phyloP scores from a whole-genome alignment of 192 early-diverging fungal species.

The Ambispora gerdemannii region DNA sequence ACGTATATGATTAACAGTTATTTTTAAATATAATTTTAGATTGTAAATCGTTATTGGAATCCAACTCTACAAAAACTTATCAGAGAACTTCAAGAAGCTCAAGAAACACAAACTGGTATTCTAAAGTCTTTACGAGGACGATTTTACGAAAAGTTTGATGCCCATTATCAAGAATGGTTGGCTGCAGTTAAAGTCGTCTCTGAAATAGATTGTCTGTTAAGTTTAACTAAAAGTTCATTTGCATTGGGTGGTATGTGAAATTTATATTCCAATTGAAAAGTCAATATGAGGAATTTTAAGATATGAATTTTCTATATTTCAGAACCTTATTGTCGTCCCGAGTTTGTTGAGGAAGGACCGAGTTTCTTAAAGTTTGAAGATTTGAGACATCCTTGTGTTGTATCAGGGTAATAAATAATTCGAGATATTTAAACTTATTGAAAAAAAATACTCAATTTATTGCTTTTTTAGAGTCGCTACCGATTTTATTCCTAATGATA shows the following conservation, averaged over 20 bases:
- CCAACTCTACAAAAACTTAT: slow-evolving; percentile 61
- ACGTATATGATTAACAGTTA: no score
- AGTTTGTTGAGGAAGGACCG: slow-evolving; percentile 66
- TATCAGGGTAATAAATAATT: slow-evolving; percentile 46
- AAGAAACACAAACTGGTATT: slow-evolving; percentile 75
- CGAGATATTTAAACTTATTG: background rate
- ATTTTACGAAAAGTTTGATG: slow-evolving; percentile 85
- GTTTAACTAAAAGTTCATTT: slow-evolving; percentile 64
- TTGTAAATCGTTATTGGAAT: slow-evolving; percentile 84
- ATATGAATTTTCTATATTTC: background rate
- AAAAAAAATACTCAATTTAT: background rate
- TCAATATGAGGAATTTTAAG: background rate
- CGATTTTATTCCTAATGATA: slow-evolving; percentile 97
- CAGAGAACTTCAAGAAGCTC: slow-evolving; percentile 70
- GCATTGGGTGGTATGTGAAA: slow-evolving; percentile 60
- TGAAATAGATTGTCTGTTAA: slow-evolving; percentile 83
- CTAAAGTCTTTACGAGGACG: slow-evolving; percentile 68
- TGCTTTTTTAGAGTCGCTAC: slow-evolving; percentile 36
- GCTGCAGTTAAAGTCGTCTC: slow-evolving; percentile 69
- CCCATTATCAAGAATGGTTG: slow-evolving; percentile 68
- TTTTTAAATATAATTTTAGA: no score
- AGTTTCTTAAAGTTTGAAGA: slow-evolving; percentile 80
- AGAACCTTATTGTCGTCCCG: slow-evolving; percentile 82
- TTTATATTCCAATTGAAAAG: background rate
- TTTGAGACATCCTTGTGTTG: slow-evolving; percentile 91